Evolutionary conservation across 2,329 filamentous ascomycete species (phyloP).

Genomic region (Blastomyces emzantsi): DNA sequence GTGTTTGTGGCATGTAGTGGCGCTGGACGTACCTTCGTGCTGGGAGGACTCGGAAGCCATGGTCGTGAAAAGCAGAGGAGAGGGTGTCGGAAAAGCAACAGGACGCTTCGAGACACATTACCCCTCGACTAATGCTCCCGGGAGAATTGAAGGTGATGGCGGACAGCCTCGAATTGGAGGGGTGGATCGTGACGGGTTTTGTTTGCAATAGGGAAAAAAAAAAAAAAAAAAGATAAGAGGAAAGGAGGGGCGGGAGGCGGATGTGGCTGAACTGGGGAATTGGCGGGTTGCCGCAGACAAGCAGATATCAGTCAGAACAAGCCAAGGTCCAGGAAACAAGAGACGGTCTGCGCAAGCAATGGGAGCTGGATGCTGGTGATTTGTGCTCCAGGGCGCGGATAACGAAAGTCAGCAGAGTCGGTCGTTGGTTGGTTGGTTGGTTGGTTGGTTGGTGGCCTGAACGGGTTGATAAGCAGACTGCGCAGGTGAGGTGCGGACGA

Average conservation of each 20-base stretch:
- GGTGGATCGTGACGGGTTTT: not conserved
- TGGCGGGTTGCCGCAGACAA: not conserved
- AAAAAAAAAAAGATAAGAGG: not conserved
- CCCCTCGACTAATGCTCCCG: not conserved
- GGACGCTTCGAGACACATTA: slow-evolving; percentile 5
- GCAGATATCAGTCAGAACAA: not conserved
- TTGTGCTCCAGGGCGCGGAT: not conserved
- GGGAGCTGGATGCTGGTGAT: not conserved
- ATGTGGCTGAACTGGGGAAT: not conserved
- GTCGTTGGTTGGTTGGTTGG: not conserved
- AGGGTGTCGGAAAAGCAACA: not conserved
- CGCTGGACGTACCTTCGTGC: slow-evolving; percentile 1
- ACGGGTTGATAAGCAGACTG: no score
- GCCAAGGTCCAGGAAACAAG: not conserved
- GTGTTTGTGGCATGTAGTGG: not conserved
- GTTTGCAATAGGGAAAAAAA: not conserved
- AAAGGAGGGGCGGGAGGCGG: not conserved
- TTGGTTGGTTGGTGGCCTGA: no score
- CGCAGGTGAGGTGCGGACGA: no score
- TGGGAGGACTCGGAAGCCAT: slow-evolving; percentile 3
- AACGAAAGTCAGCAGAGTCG: not conserved
- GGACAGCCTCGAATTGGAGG: not conserved
- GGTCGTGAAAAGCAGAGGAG: not conserved
- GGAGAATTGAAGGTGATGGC: not conserved
- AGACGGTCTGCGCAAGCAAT: not conserved